Base-by-base conservation (phyloP, 345 rosid genomes). In the Rhodamnia rubescens region DNA sequence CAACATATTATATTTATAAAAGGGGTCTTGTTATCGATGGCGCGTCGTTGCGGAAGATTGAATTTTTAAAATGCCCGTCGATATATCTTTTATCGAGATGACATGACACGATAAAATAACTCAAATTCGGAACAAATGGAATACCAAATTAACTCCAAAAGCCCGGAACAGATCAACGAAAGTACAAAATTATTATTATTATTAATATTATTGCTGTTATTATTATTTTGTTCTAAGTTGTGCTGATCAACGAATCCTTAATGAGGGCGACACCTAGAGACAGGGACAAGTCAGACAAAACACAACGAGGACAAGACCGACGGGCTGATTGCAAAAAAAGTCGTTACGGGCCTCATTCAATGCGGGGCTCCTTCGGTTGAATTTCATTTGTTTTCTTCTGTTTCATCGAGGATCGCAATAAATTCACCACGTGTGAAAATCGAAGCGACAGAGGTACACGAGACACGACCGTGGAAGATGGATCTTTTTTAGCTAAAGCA, bases 141-240 rank as follows among this genome's bases (percentile, higher is more conserved):
- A 27, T 59, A 15, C 42, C 16, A 1, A 29, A 61, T 29, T 61
- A 61, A 15, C 42, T 15, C 10, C 74, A 1, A 6, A 13, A 6
- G 74, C 36, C 74, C 15, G 7, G 15, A 27, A 27, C 11, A 1
- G 15, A 9, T 27, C 40, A 36, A n/a, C 1, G 75, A 32, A 27
- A 29, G 16, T 61, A 4, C 74, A 61, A 61, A 27, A 61, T 15
- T 7, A n/a, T 13, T n/a, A 15, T 58, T 4, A 57, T 57, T 0
- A 11, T 1, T 0, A 24, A 5, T 0, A n/a, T n/a, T 0, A n/a
- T n/a, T 32, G 13, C 14, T 14, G 13, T 12, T 16, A 1, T 59
- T 8, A 59, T 59, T n/a, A 59, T 58, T 12, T 53, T 61, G 74
- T 61, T 32, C 16, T 29, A 20, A 29, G 74, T 0, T 27, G 74